Percentiles rank a stretch among this genome's conserved stretches.
Conservation (phyloP, 768 basidiomycete species). For the Chalciporus sphaerocephalus region DNA sequence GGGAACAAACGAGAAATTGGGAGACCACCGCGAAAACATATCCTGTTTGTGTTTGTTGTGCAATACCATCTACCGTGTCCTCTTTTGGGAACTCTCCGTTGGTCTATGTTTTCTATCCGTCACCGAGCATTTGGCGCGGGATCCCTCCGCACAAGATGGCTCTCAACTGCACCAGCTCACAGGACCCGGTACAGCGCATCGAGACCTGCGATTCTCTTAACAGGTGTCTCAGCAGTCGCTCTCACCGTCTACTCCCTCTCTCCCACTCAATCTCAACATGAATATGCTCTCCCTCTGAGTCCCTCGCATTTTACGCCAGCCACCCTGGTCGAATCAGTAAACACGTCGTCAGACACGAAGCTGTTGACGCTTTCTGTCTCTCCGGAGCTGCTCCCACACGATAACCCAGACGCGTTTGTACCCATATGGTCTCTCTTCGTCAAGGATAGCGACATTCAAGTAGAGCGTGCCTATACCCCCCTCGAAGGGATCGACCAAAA, state of each 20-base stretch:
- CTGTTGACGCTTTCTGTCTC: conserved; percentile 61
- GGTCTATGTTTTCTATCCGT: conserved; percentile 13
- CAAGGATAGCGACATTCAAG: conserved; percentile 86
- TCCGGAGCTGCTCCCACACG: conserved; percentile 34
- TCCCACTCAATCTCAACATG: conserved; percentile 43
- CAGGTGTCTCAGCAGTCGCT: conserved; percentile 39
- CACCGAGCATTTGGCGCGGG: not conserved
- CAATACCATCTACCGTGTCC: conserved; percentile 15
- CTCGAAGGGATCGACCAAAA: conserved; percentile 63
- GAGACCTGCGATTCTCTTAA: conserved; percentile 26
- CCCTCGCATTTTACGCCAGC: conserved; percentile 53
- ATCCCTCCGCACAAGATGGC: not conserved
- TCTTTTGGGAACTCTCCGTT: conserved; percentile 14
- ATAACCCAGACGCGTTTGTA: conserved; percentile 18
- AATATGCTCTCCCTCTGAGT: conserved; percentile 44
- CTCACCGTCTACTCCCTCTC: conserved; percentile 50
- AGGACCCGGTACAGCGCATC: not conserved
- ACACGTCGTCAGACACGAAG: conserved; percentile 55
- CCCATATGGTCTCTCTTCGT: conserved; percentile 76
- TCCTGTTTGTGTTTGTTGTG: conserved; percentile 25
- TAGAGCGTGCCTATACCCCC: conserved; percentile 83
- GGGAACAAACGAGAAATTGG: not conserved
- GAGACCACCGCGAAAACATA: not conserved
- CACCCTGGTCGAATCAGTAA: conserved; percentile 50
- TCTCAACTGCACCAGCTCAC: not conserved